Evolutionary conservation across 371 early-diverging fungal species (phyloP), one percentile per base, ranked within the genome.

Genomic region (Apophysomyces elegans): DNA sequence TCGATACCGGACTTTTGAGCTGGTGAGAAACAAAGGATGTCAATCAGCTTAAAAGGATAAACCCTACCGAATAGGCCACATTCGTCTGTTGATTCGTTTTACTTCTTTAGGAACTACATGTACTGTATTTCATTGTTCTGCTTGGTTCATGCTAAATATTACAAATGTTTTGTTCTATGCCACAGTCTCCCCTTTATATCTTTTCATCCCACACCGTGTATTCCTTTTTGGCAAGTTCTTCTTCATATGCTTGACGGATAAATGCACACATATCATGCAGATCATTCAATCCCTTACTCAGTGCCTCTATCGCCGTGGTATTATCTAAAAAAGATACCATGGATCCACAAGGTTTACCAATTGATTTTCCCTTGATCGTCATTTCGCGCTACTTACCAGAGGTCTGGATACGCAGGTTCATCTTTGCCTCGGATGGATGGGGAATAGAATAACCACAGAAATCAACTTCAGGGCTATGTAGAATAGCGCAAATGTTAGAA

Each of bases 361-460:
- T 41, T 18, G 0, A 26, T n/a, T 26, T 26, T 26, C 32, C 18
- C 7, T 41, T 14, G 63, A 44, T 62, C 54, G 2, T 26, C 5
- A 26, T 38, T 45, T 5, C 1, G 36, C 32, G 21, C 36, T 47
- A 44, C 65, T 74, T 80, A 84, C 88, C 83, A 57, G 92, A 86
- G 8, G 96, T 98, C 78, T 99, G 99, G 61, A 99, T 93, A 56
- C 99, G 93, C 59, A 99, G 62, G 72, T 99, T 89, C 66, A 96
- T 89, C 71, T 93, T 92, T 65, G 90, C 88, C 78, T 99, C 99
- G 37, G 99, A 96, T 45, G 99, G 99, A 78, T 99, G 99, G n/a
- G 99, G 99, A 62, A 99, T 93, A 32, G 98, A 94, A 83, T 99
- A 99, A 54, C 98, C 99, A 74, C 97, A 97, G 70, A 97, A 98